Conservation (phyloP, 225 moss, liverwort and hornwort genomes). For the Pseudoscleropodium purum region DNA sequence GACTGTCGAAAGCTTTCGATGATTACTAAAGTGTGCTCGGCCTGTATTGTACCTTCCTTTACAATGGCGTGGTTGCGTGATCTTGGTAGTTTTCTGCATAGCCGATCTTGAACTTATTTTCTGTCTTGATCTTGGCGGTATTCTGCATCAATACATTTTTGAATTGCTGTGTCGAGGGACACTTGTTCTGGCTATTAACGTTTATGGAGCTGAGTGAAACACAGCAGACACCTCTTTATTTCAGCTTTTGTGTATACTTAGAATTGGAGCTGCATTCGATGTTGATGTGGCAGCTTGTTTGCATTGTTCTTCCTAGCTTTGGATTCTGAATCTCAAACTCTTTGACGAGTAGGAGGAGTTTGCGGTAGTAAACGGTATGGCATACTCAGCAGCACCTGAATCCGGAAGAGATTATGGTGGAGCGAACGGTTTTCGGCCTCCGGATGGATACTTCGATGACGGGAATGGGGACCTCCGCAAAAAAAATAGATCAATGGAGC, state of each 20-base stretch:
- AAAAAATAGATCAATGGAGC: slow-evolving; percentile 18
- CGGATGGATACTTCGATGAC: slow-evolving; percentile 15
- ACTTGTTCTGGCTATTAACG: not conserved
- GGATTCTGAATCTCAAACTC: not conserved
- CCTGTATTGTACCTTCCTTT: not conserved
- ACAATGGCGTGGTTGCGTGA: not conserved
- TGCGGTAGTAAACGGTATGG: slow-evolving; percentile 11
- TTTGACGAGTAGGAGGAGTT: not conserved
- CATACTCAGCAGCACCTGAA: slow-evolving; percentile 12
- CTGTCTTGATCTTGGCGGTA: not conserved
- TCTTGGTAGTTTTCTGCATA: not conserved
- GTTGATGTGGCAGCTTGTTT: not conserved
- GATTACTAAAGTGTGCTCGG: not conserved
- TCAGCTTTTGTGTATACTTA: not conserved
- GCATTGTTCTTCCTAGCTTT: not conserved
- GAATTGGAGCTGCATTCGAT: not conserved
- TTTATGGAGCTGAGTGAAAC: not conserved
- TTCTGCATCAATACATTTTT: not conserved
- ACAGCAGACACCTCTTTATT: not conserved
- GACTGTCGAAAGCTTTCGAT: not conserved
- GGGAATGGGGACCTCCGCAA: slow-evolving; percentile 24
- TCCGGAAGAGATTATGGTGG: slow-evolving; percentile 23
- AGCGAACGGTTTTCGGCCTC: slow-evolving; percentile 21
- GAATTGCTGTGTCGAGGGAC: not conserved
- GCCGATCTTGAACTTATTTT: not conserved